A percentile compares a stretch with the other conserved stretches of the same genome.
Evolutionary conservation across 148 eudicot genomes (phyloP).

Genomic region (Beta vulgaris): DNA sequence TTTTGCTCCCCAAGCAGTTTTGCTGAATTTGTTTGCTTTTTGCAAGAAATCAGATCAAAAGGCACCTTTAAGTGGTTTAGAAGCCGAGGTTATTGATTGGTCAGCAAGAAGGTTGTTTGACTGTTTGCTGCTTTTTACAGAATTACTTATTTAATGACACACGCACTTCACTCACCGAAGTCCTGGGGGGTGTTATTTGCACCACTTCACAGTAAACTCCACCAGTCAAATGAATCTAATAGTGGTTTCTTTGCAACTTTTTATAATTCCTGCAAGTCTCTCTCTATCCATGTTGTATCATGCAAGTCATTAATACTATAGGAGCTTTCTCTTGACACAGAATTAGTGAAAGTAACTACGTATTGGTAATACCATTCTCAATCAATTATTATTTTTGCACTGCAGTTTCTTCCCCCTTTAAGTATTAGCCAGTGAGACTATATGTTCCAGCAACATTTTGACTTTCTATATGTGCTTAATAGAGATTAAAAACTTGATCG

Average conservation of each 20-base stretch:
- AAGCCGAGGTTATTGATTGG: conserved; percentile 1
- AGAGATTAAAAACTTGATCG: not conserved
- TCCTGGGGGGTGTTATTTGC: too few relatives aligned
- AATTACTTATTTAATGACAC: not conserved
- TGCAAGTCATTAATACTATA: not conserved
- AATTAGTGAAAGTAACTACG: not conserved
- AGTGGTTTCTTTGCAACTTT: not conserved
- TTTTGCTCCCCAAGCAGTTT: not conserved
- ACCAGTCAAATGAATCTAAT: not conserved
- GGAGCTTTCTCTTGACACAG: not conserved
- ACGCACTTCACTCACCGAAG: too few relatives aligned
- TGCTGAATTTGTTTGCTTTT: not conserved
- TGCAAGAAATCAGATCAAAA: not conserved
- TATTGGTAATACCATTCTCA: not conserved
- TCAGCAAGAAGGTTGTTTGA: not conserved
- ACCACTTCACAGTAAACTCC: not conserved
- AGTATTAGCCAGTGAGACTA: not conserved
- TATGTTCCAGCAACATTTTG: not conserved
- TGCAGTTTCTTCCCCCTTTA: not conserved
- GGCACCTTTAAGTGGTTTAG: not conserved
- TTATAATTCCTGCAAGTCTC: not conserved
- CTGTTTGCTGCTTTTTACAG: not conserved
- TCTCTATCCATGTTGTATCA: not conserved
- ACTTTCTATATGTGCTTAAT: conserved; percentile 6
- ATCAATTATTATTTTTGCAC: not conserved